phyloP scores from a whole-genome alignment of 2,329 filamentous ascomycete species.

The Coniochaeta sp. region DNA sequence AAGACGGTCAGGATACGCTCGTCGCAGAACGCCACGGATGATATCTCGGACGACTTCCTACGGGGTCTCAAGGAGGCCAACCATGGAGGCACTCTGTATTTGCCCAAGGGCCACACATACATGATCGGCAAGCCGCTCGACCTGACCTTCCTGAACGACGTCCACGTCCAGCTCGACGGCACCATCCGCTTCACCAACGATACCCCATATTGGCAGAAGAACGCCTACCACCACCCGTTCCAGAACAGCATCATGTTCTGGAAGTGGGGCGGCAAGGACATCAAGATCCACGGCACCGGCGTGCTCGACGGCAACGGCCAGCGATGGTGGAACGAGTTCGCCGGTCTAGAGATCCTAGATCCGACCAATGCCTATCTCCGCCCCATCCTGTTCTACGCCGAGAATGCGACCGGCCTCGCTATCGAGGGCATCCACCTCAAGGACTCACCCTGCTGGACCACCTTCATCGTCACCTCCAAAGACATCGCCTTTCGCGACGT shows the following conservation, averaged over 20 bases:
- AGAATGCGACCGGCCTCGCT: constrained; percentile 50
- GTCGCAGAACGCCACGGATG: constrained; percentile 45
- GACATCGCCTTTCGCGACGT: constrained; percentile 47
- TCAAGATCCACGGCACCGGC: constrained; percentile 51
- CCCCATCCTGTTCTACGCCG: constrained; percentile 52
- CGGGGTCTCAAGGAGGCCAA: constrained; percentile 48
- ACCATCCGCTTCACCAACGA: constrained; percentile 41
- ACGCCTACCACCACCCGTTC: constrained; percentile 32
- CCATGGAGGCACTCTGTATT: constrained; percentile 47
- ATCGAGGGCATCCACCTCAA: constrained; percentile 52
- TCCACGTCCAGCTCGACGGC: constrained; percentile 51
- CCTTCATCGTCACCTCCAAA: constrained; percentile 50
- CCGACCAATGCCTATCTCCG: constrained; percentile 47
- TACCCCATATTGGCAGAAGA: constrained; percentile 33
- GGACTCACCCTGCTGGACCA: constrained; percentile 57
- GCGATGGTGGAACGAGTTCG: constrained; percentile 33
- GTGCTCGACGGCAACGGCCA: constrained; percentile 48
- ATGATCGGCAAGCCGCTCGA: constrained; percentile 53
- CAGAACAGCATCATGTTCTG: constrained; percentile 52
- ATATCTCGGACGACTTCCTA: constrained; percentile 47
- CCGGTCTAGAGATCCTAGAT: constrained; percentile 37
- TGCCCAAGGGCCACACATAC: constrained; percentile 45
- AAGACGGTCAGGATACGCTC: constrained; percentile 39
- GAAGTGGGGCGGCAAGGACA: constrained; percentile 55
- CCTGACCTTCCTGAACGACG: constrained; percentile 47